These are phyloP conservation scores for Cladorrhinum samala DNA, from an alignment of 495 filamentous ascomycete genomes.

Conservation along the genomic window DNA sequence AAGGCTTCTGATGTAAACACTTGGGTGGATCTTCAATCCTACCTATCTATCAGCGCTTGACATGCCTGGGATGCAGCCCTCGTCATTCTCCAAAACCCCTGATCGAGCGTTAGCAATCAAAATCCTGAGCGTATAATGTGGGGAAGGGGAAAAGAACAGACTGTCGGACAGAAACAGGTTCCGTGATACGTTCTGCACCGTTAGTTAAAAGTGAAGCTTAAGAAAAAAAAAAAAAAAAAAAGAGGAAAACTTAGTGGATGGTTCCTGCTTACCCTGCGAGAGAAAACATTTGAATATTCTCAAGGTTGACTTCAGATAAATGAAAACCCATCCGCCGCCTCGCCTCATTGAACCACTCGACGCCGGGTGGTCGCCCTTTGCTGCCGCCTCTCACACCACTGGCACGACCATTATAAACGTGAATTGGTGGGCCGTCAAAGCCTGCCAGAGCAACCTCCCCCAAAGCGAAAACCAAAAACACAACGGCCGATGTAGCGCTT, in stretches of 20 bases:
- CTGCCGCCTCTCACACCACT: conserved; percentile 51
- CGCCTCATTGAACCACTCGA: conserved; percentile 55
- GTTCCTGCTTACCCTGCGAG: conserved; percentile 51
- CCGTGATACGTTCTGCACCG: conserved; percentile 45
- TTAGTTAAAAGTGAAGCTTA: conserved; percentile 3
- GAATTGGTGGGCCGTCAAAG: conserved; percentile 38
- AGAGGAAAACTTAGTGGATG: conserved; percentile 13
- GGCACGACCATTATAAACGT: conserved; percentile 35
- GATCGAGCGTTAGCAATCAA: conserved; percentile 10
- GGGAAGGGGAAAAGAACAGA: conserved; percentile 18
- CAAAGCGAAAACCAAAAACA: conserved; percentile 52
- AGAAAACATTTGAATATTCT: conserved; percentile 51
- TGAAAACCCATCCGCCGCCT: conserved; percentile 53
- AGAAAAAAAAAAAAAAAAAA: neutral
- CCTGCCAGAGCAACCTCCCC: conserved; percentile 49
- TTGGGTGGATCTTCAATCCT: neutral
- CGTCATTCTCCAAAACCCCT: conserved; percentile 55
- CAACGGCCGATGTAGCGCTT: conserved; percentile 42
- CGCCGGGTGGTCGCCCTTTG: conserved; percentile 44
- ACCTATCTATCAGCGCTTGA: conserved; percentile 48
- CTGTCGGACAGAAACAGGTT: conserved; percentile 44
- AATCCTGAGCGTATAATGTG: neutral
- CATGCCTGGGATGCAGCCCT: conserved; percentile 48
- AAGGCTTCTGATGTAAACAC: conserved; percentile 9
- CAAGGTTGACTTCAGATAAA: conserved; percentile 47